Evolutionary conservation across 139 green algal species (phyloP), one percentile per base, ranked within the genome.

Genomic region (Chlorella sp.): DNA sequence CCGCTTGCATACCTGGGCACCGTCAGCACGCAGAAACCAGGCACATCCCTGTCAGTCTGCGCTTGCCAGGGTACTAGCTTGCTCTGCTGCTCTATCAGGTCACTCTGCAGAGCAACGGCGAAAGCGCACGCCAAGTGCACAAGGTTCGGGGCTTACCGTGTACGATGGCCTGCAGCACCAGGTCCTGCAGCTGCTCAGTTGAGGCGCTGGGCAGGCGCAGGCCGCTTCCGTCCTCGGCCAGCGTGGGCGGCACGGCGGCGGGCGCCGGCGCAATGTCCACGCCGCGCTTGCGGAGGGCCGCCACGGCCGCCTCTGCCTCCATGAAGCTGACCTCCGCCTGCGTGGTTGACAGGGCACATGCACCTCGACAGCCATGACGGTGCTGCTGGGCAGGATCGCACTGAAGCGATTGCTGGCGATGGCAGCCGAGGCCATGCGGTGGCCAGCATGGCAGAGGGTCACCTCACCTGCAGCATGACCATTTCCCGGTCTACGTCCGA

Each of bases 381-480:
- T n/a, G n/a, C n/a, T n/a, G n/a, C n/a, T n/a, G n/a, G n/a, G n/a
- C n/a, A n/a, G n/a, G n/a, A n/a, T n/a, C n/a, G n/a, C n/a, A n/a
- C n/a, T n/a, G n/a, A n/a, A n/a, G n/a, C n/a, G n/a, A n/a, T n/a
- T n/a, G n/a, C n/a, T n/a, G n/a, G n/a, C n/a, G n/a, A n/a, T n/a
- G n/a, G n/a, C n/a, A n/a, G n/a, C n/a, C n/a, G n/a, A n/a, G n/a
- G n/a, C n/a, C n/a, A n/a, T n/a, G n/a, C n/a, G n/a, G n/a, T n/a
- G n/a, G n/a, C n/a, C n/a, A n/a, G n/a, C n/a, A n/a, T n/a, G n/a
- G n/a, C n/a, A n/a, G n/a, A n/a, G n/a, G n/a, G n/a, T n/a, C n/a
- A n/a, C n/a, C n/a, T 1, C 36, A 77, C 82, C 75, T 87, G 82
- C 78, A 83, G 70, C 66, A 86, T 27, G 72, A 86, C 79, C 65